Conservation (phyloP, 1,284 basidiomycete species). For the Cryptococcus wingfieldii region DNA sequence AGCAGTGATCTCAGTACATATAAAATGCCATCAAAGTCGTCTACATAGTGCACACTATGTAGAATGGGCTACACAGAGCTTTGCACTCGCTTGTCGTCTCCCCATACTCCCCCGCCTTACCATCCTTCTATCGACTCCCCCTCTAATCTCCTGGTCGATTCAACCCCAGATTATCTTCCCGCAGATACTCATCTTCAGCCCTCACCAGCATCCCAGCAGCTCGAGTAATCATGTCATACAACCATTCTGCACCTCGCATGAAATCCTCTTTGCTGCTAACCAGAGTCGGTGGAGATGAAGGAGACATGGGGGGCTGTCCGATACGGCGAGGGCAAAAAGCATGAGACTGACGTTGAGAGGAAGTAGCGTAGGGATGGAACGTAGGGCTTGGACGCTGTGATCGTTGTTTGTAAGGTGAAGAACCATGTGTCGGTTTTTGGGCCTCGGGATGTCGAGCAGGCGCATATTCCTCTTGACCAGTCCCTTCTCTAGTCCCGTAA, state of each 20-base stretch:
- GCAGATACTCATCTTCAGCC: no score
- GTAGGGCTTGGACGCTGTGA: background rate
- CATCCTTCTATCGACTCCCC: no score
- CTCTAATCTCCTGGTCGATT: no score
- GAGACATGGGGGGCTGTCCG: background rate
- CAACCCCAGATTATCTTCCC: no score
- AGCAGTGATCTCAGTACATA: no score
- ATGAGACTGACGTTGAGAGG: background rate
- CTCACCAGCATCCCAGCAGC: background rate
- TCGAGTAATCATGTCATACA: slow-evolving; percentile 1
- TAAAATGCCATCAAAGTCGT: no score
- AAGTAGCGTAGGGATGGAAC: background rate
- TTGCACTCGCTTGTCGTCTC: no score
- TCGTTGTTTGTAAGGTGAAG: background rate
- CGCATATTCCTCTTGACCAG: no score
- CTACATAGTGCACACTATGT: no score
- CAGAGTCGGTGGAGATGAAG: background rate
- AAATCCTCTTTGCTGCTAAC: slow-evolving; percentile 2
- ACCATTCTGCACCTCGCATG: slow-evolving; percentile 3
- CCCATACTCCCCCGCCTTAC: no score
- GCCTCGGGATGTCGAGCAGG: background rate
- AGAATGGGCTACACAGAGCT: no score
- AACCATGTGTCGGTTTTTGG: background rate
- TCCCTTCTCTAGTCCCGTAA: no score
- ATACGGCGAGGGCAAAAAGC: background rate